Evolutionary conservation across 2,329 filamentous ascomycete species (phyloP).

Genomic region (Cytospora paraplurivora): DNA sequence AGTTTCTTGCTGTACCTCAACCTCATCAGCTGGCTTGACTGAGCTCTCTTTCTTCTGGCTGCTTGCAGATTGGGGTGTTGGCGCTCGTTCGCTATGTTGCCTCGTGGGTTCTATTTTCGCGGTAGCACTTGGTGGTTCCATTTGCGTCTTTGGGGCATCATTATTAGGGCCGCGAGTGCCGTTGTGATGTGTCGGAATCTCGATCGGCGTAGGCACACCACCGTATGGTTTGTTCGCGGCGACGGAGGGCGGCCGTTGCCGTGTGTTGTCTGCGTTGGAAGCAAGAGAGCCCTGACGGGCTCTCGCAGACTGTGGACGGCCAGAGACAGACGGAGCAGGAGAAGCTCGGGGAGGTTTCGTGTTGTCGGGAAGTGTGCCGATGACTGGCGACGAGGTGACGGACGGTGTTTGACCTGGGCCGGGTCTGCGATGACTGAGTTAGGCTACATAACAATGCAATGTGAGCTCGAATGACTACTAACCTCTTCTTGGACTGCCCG

Average conservation of each 20-base stretch:
- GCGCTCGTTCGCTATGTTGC: slow-evolving; percentile 24
- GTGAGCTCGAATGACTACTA: slow-evolving; percentile 37
- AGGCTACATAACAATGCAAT: slow-evolving; percentile 35
- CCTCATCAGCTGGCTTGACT: slow-evolving; percentile 47
- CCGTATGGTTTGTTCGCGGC: slow-evolving; percentile 64
- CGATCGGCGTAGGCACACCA: slow-evolving; percentile 43
- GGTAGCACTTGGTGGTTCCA: slow-evolving; percentile 48
- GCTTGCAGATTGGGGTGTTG: slow-evolving; percentile 30
- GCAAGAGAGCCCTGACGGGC: slow-evolving; percentile 75
- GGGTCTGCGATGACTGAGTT: slow-evolving; percentile 35
- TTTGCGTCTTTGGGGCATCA: slow-evolving; percentile 51
- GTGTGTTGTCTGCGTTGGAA: slow-evolving; percentile 56
- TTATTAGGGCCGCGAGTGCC: slow-evolving; percentile 37
- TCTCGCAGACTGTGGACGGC: slow-evolving; percentile 69
- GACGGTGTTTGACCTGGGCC: slow-evolving; percentile 58
- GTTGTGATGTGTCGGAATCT: slow-evolving; percentile 37
- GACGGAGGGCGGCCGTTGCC: slow-evolving; percentile 59
- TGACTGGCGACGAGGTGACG: slow-evolving; percentile 73
- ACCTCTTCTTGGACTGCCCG: slow-evolving; percentile 79
- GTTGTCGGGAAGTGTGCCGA: slow-evolving; percentile 67
- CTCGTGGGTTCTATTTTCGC: slow-evolving; percentile 40
- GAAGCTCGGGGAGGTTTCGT: slow-evolving; percentile 56
- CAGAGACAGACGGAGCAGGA: slow-evolving; percentile 58
- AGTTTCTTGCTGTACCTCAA: slow-evolving; percentile 46
- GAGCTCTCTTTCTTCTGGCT: slow-evolving; percentile 40